phyloP scores from a whole-genome alignment of 306 rosid species.

The Cucumis hystrix region DNA sequence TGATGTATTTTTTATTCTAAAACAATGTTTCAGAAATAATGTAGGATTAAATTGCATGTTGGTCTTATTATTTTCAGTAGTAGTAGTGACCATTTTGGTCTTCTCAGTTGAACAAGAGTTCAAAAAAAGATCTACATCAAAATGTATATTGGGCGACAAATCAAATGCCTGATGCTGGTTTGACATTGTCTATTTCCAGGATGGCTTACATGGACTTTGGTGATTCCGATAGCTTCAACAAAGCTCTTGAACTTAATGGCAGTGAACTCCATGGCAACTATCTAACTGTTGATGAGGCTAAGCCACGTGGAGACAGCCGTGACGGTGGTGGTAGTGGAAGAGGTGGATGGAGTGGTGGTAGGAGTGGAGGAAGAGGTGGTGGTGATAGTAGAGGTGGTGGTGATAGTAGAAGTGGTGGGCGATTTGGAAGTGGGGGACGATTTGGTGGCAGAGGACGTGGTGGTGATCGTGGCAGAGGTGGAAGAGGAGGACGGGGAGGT shows the following conservation, averaged over 20 bases:
- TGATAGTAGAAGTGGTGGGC: background rate
- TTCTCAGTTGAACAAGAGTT: too few species aligned
- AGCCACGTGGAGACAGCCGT: conserved; percentile 36
- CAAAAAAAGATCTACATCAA: too few species aligned
- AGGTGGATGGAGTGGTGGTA: conserved; percentile 3
- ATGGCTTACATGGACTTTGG: conserved; percentile 69
- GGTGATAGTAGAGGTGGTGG: conserved; percentile 3
- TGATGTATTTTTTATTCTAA: too few species aligned
- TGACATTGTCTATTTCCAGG: conserved; percentile 16
- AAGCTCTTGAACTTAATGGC: conserved; percentile 51
- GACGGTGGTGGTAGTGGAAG: conserved; percentile 23
- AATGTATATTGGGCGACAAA: too few species aligned
- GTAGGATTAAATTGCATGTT: too few species aligned
- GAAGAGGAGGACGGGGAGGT: conserved; percentile 34
- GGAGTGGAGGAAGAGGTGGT: conserved; percentile 11
- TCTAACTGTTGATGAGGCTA: conserved; percentile 66
- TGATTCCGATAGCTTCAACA: conserved; percentile 15
- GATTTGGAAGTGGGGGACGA: background rate
- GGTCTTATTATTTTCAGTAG: too few species aligned
- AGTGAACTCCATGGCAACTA: conserved; percentile 27
- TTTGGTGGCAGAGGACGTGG: conserved; percentile 4
- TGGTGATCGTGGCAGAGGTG: conserved; percentile 12
- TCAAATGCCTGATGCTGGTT: background rate
- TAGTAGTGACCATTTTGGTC: too few species aligned
- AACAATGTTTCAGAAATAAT: too few species aligned